Conservation (phyloP, 345 rosid species). For the Citrus reticulata region DNA sequence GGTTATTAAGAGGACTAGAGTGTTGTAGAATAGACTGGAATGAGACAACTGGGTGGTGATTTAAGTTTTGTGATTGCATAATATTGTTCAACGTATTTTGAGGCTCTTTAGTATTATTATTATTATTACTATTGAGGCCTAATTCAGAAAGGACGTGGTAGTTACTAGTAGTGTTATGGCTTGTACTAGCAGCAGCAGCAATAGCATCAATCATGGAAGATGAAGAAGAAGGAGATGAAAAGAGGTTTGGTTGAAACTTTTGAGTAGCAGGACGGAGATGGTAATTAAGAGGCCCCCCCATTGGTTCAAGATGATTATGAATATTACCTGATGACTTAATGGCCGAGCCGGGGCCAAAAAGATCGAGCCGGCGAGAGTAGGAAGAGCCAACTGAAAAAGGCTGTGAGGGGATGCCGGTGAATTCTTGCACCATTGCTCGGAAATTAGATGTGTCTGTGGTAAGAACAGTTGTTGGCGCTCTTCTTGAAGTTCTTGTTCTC, state of each 20-base stretch:
- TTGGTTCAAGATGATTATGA: conserved; percentile 32
- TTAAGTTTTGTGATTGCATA: conserved; percentile 26
- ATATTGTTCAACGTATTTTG: conserved; percentile 22
- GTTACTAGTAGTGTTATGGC: conserved; percentile 17
- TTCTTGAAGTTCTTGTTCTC: conserved; percentile 79
- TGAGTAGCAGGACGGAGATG: conserved; percentile 56
- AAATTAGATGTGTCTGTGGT: conserved; percentile 89
- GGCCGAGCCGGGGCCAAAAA: conserved; percentile 49
- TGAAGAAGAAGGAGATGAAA: conserved; percentile 21
- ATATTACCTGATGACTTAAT: conserved; percentile 26
- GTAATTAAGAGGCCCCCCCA: conserved; percentile 25
- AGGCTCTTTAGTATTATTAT: conserved; percentile 9
- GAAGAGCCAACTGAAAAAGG: conserved; percentile 59
- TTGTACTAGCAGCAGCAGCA: conserved; percentile 11
- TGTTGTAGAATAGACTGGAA: conserved; percentile 34
- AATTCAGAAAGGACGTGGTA: conserved; percentile 31
- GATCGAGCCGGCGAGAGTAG: conserved; percentile 61
- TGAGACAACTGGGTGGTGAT: conserved; percentile 12
- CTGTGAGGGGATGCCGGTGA: conserved; percentile 82
- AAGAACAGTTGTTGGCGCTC: conserved; percentile 88
- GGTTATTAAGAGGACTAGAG: conserved; percentile 8
- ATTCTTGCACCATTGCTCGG: conserved; percentile 94
- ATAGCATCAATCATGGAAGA: conserved; percentile 1
- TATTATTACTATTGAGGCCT: conserved; percentile 16
- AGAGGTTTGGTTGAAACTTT: conserved; percentile 38